Conservation (phyloP, 768 basidiomycete species). For the Boletus rufocinnamomeus region DNA sequence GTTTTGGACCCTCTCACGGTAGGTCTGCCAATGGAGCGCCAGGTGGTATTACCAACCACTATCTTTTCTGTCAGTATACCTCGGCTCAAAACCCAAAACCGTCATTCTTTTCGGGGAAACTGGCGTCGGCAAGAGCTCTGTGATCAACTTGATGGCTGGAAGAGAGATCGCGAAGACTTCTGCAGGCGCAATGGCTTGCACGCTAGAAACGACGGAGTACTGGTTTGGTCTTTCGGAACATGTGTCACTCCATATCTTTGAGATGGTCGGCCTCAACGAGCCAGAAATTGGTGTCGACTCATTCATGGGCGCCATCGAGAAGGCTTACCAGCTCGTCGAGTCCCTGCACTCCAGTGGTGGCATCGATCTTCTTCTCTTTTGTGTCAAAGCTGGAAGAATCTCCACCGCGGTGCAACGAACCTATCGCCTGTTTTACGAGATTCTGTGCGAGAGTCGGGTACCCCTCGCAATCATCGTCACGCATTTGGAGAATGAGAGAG, state of each 20-base stretch:
- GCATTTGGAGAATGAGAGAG: slow-evolving; percentile 6
- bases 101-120: slow-evolving; percentile 15
- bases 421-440: slow-evolving; percentile 19
- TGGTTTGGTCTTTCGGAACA: background rate
- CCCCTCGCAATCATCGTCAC: slow-evolving; percentile 19
- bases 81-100: background rate
- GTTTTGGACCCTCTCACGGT: slow-evolving; percentile 3
- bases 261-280: slow-evolving; percentile 15
- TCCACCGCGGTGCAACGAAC: slow-evolving; percentile 8
- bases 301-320: slow-evolving; percentile 11
- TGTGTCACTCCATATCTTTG: background rate
- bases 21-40: background rate
- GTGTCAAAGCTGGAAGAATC: slow-evolving; percentile 8
- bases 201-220: background rate
- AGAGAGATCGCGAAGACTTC: background rate
- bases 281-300: slow-evolving; percentile 5
- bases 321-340: slow-evolving; percentile 11
- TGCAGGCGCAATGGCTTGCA: background rate
- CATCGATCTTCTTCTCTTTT: slow-evolving; percentile 20
- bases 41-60: background rate
- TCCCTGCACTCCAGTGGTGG: slow-evolving; percentile 6
- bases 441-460: slow-evolving; percentile 10
- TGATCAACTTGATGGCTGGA: slow-evolving; percentile 12
- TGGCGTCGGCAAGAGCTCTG: slow-evolving; percentile 12
- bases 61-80: background rate